Evolutionary conservation across 106 monocot genomes (phyloP).

Genomic region (Phalaenopsis equestris): DNA sequence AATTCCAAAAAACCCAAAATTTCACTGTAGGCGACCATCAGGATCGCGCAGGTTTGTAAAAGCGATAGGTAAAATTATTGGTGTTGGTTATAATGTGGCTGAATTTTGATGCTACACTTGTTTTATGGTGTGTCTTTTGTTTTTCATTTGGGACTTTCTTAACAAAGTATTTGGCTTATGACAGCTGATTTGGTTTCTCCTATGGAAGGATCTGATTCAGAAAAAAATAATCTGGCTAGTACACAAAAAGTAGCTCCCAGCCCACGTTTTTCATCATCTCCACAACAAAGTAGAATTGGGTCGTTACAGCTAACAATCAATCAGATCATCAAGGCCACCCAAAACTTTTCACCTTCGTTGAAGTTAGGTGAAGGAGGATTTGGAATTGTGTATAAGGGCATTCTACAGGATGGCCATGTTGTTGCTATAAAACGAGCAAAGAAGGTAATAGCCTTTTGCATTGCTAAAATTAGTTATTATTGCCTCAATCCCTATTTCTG

Average conservation of each 20-base stretch:
- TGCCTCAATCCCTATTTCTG: not conserved
- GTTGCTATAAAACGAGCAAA: slow-evolving; percentile 80
- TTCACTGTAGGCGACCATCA: no score
- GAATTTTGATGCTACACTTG: no score
- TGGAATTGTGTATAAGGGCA: slow-evolving; percentile 73
- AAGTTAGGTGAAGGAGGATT: slow-evolving; percentile 72
- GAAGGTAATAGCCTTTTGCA: slow-evolving; percentile 41
- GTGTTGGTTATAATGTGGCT: no score
- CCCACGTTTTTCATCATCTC: slow-evolving; percentile 71
- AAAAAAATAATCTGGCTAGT: slow-evolving; percentile 19
- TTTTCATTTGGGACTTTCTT: not conserved
- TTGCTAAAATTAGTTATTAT: not conserved
- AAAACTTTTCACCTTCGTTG: slow-evolving; percentile 56
- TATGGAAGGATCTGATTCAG: slow-evolving; percentile 21
- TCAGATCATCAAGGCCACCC: slow-evolving; percentile 65
- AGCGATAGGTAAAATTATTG: no score
- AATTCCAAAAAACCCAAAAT: no score
- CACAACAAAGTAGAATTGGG: slow-evolving; percentile 32
- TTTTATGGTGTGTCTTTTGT: no score
- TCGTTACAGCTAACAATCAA: slow-evolving; percentile 49
- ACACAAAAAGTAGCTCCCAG: slow-evolving; percentile 53
- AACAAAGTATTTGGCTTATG: not conserved
- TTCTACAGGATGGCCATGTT: slow-evolving; percentile 50
- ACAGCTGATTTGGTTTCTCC: slow-evolving; percentile 48
- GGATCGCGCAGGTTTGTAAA: no score